Evolutionary conservation across 2,329 filamentous ascomycete genomes (phyloP), one percentile per base, ranked within the genome.

Genomic region (Cytospora piceicola): DNA sequence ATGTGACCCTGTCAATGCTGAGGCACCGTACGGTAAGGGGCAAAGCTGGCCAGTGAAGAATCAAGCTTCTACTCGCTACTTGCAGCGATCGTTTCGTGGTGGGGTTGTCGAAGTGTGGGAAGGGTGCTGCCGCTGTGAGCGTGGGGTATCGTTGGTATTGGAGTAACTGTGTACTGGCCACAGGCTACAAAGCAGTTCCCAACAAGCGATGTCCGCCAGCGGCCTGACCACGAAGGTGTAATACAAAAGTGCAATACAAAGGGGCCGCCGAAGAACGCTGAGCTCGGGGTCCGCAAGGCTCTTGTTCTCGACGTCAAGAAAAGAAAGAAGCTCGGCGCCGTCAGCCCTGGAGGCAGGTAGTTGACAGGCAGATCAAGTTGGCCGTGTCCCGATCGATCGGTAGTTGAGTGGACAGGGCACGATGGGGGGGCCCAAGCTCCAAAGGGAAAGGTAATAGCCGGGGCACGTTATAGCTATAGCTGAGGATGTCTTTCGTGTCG

Each of bases 401-500:
- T 49, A 49, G 46, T 7, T 24, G n/a, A 49, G 22, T n/a, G 46
- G n/a, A 49, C 46, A 49, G 46, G 46, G 46, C 46, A 11, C n/a
- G n/a, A 49, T 22, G 11, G 42, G 39, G 30, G 30, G 61, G 61
- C 42, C 61, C 61, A 63, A 63, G 61, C 61, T 63, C 36, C 53
- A 57, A 46, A 57, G 55, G 39, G 42, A 57, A 46, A 57, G 55
- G 39, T 63, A 63, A 63, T 63, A 63, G 39, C 30, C 53, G 30
- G 53, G 60, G 61, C 39, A 20, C 2, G 53, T 24, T 63, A 63
- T 63, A 63, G 61, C 53, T 63, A 63, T 63, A 63, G 61, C 53
- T 63, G 42, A 57, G 53, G 61, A 63, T 57, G 61, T 42, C n/a
- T n/a, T n/a, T n/a, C 61, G 61, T 63, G 61, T 57, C 61, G 61